These are phyloP conservation scores for Starmerella khaoyaiensis DNA, from an alignment of 805 yeast genomes.

Conservation along the genomic window DNA sequence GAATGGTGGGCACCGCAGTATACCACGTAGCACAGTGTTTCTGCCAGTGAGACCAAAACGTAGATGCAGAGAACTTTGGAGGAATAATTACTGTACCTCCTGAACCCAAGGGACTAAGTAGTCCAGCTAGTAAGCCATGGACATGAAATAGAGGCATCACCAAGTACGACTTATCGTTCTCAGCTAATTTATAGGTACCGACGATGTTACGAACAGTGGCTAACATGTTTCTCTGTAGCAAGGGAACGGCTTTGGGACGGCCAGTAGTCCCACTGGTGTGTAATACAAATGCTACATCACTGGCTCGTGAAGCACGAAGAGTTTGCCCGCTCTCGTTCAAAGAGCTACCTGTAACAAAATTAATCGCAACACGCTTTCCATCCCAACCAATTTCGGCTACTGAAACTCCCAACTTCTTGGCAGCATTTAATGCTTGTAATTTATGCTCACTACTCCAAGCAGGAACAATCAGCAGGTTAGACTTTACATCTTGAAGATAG, in stretches of 20 bases:
- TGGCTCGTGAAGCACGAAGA: slow-evolving; percentile 28
- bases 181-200: slow-evolving; percentile 41
- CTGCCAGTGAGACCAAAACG: slow-evolving; percentile 48
- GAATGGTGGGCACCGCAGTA: slow-evolving; percentile 68
- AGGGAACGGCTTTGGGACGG: slow-evolving; percentile 61
- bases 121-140: slow-evolving; percentile 58
- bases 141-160: slow-evolving; percentile 74
- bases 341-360: slow-evolving; percentile 8
- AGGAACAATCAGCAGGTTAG: slow-evolving; percentile 47
- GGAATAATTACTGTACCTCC: slow-evolving; percentile 55
- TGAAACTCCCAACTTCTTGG: slow-evolving; percentile 35
- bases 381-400: slow-evolving; percentile 43
- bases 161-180: slow-evolving; percentile 42
- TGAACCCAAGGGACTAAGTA: slow-evolving; percentile 45
- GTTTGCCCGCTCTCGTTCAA: not conserved
- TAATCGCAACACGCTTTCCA: slow-evolving; percentile 32
- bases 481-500: slow-evolving; percentile 47
- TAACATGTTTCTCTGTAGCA: slow-evolving; percentile 50
- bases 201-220: slow-evolving; percentile 47
- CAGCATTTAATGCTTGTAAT: slow-evolving; percentile 39
- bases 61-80: slow-evolving; percentile 44
- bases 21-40: slow-evolving; percentile 49
- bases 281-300: slow-evolving; percentile 49
- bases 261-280: slow-evolving; percentile 73
- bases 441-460: slow-evolving; percentile 33